Percentiles rank a stretch among this genome's conserved stretches.
Conservation (phyloP, 2,329 filamentous ascomycete species). For the Cytospora leucostoma region DNA sequence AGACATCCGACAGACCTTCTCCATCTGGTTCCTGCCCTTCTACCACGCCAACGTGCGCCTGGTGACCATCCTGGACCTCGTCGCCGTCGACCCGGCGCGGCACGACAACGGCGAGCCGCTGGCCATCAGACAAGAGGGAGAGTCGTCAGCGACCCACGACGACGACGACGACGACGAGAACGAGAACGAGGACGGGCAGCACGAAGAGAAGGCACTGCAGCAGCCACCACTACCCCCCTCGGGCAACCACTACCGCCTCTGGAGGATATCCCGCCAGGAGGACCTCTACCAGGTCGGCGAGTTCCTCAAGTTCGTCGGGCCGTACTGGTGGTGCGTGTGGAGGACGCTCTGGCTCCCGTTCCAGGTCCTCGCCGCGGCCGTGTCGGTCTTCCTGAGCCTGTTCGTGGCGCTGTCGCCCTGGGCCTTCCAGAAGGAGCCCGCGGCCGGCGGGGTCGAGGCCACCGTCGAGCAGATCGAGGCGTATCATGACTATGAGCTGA, state of each 20-base stretch:
- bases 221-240: neutral
- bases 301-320: slow-evolving; percentile 70
- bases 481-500: slow-evolving; percentile 1
- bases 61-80: slow-evolving; percentile 67
- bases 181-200: slow-evolving; percentile 29
- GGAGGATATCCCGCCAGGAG: slow-evolving; percentile 64
- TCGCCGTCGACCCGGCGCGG: slow-evolving; percentile 31
- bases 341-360: slow-evolving; percentile 52
- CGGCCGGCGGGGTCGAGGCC: slow-evolving; percentile 16
- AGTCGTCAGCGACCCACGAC: slow-evolving; percentile 30
- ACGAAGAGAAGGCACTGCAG: slow-evolving; percentile 19
- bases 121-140: slow-evolving; percentile 9
- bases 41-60: slow-evolving; percentile 69
- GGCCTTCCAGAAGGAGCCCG: slow-evolving; percentile 20
- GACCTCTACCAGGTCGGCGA: slow-evolving; percentile 81
- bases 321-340: slow-evolving; percentile 43
- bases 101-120: slow-evolving; percentile 31
- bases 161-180: slow-evolving; percentile 23
- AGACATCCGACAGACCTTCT: slow-evolving; percentile 72
- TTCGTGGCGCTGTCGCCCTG: slow-evolving; percentile 25
- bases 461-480: slow-evolving; percentile 14
- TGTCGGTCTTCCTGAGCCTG: slow-evolving; percentile 56
- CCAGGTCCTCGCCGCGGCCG: slow-evolving; percentile 64
- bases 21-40: slow-evolving; percentile 75
- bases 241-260: slow-evolving; percentile 27